phyloP scores from a whole-genome alignment of 805 yeast species.

The Ogataea henricii region DNA sequence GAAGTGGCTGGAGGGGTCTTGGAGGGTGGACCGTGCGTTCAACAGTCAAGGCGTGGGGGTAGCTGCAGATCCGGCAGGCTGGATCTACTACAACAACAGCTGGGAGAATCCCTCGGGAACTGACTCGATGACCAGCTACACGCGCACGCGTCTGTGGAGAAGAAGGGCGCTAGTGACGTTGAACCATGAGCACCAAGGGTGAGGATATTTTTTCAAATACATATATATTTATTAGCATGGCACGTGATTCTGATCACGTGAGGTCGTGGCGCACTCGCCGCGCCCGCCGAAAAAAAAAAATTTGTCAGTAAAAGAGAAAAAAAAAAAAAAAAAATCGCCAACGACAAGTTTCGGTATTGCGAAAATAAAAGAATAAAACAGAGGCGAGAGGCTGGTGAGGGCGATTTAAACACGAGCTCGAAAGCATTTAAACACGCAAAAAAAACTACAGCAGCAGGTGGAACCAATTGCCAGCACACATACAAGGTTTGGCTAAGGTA shows the following conservation, averaged over 20 bases:
- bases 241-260: conserved; percentile 4
- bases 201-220: not conserved
- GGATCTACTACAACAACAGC: conserved; percentile 54
- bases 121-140: conserved; percentile 52
- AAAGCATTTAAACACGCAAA: not conserved
- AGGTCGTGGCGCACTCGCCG: conserved; percentile 5
- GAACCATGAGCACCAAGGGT: not conserved
- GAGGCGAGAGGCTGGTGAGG: conserved; percentile 10
- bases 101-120: conserved; percentile 45
- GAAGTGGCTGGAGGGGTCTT: conserved; percentile 58
- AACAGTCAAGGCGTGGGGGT: conserved; percentile 26
- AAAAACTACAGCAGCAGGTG: conserved; percentile 4
- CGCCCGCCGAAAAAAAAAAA: conserved; percentile 2
- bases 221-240: not conserved
- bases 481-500: conserved; percentile 3
- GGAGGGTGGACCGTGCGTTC: conserved; percentile 49
- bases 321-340: conserved; percentile 3
- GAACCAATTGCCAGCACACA: conserved; percentile 7
- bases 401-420: not conserved
- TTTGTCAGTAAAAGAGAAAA: conserved; percentile 1
- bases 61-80: conserved; percentile 44
- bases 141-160: conserved; percentile 53
- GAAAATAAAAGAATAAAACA: conserved; percentile 6
- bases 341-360: conserved; percentile 9
- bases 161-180: conserved; percentile 43